Base-by-base conservation (phyloP, 2,329 filamentous ascomycete genomes). In the Rhinocladiella similis region DNA sequence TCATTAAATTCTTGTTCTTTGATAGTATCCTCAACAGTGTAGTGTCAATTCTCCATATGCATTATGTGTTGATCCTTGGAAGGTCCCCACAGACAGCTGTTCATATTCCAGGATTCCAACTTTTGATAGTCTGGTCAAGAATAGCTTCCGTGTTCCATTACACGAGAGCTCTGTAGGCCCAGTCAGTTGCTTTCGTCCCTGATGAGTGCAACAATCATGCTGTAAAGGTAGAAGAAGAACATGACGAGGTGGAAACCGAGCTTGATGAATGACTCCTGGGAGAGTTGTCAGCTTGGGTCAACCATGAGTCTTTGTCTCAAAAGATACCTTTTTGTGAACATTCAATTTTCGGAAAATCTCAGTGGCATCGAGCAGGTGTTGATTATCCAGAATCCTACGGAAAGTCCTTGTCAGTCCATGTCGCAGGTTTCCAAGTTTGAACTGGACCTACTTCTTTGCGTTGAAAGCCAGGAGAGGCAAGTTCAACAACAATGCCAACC, bases 141-240 rank as follows among this genome's bases (percentile, higher is more conserved):
- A 49, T 62, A 57, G 43, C 57, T 59, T 20, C 61, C 61, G 65
- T 72, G 66, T 63, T 67, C 71, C 72, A 75, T 76, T 54, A 68
- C 70, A 68, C 72, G 61, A 53, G 69, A 71, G 66, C 70, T 66
- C 65, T 69, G 66, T 50, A 65, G 64, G 57, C 68, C 68, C 63
- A 75, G 66, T 87, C 87, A 96, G 76, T 91, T 84, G 59, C 89
- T 85, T 79, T 99, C 94, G 75, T 97, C 94, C 71, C 89, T 87
- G 80, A 99, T 99, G 62, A 99, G 83, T 65, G 94, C 93, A 63
- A 97, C 93, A 67, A 94, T 94, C 90, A 94, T 95, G 87, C 90
- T 95, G 84, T 96, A 96, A 55, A 99, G 88, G 80, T 99, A 99
- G 85, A 97, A 99, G 86, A 99, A 99, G 85, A 99, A 99, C 91